Conservation (phyloP, 495 filamentous ascomycete species). For the Penicillium argentinense region DNA sequence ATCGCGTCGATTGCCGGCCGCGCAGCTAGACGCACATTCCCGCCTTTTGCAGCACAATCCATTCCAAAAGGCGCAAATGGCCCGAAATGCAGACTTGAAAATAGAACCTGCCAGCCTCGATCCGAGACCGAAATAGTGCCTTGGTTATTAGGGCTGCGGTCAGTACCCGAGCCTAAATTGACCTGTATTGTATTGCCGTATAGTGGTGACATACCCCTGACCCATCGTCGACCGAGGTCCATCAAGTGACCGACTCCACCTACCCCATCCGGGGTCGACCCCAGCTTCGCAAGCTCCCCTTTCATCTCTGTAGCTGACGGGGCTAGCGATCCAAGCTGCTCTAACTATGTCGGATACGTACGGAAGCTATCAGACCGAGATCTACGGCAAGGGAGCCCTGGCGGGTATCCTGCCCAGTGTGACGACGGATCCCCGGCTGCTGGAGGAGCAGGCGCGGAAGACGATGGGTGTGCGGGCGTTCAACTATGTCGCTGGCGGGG, state of each 20-base stretch:
- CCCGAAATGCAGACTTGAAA: neutral
- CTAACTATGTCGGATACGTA: conserved; percentile 39
- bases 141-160: too few relatives aligned
- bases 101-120: too few relatives aligned
- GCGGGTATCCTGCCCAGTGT: conserved; percentile 48
- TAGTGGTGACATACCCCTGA: neutral
- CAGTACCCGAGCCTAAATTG: too few relatives aligned
- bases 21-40: neutral
- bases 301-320: too few relatives aligned
- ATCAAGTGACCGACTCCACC: conserved; percentile 7
- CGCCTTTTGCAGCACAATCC: neutral
- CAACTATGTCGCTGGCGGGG: conserved; percentile 65
- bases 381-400: conserved; percentile 53
- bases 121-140: too few relatives aligned
- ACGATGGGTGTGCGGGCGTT: conserved; percentile 48
- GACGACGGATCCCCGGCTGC: conserved; percentile 59
- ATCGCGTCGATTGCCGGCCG: neutral
- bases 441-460: conserved; percentile 56
- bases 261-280: conserved; percentile 4
- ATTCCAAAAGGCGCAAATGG: neutral
- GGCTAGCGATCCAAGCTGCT: neutral
- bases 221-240: conserved; percentile 6
- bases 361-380: conserved; percentile 47
- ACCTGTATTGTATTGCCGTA: too few relatives aligned
- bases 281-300: conserved; percentile 4